Base-by-base conservation (phyloP, 306 rosid genomes). In the Sindora glabra region DNA sequence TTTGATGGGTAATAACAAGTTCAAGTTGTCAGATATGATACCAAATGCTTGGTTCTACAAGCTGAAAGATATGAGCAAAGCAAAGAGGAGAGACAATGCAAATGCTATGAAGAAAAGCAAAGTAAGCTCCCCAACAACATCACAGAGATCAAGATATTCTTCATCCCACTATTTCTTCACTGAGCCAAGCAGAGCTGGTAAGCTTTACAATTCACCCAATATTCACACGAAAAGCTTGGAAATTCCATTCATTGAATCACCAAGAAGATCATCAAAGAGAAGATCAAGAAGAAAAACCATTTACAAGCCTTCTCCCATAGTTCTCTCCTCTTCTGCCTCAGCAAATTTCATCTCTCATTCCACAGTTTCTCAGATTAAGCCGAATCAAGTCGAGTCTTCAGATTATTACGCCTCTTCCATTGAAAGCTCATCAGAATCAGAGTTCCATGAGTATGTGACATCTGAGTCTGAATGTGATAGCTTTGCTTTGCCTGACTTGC, bases 31-130 rank as follows among this genome's bases (percentile, higher is more conserved):
- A 40, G 83, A 82, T 65, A 86, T 84, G 92, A 72, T 89, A 19
- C 91, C 92, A 77, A 79, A 83, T 82, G 89, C 89, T 56, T 86
- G 97, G 95, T 89, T 89, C 64, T 82, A 84, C 78, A 82, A 82
- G 78, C 95, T 90, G 70, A 86, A 74, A 72, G 81, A 82, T 73
- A 84, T 78, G 87, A 70, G 81, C 78, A 72, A 59, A 59, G 70
- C 82, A 75, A 84, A 66, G 71, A 83, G 83, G 55, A 70, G 51
- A 45, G 72, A 67, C 67, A 30, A 48, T 6, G 41, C 79, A 71
- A 71, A 71, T 18, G 46, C 75, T 24, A 59, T 64, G 55, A 81
- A 79, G 73, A 79, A 65, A n/a, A n/a, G n/a, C 70, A 86, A 86
- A 48, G 65, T 34, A 37, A 48, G 64, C 29, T 67, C 91, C 40